These are phyloP conservation scores for Lepidium africanum DNA, from an alignment of 345 rosid species.

Conservation along the genomic window DNA sequence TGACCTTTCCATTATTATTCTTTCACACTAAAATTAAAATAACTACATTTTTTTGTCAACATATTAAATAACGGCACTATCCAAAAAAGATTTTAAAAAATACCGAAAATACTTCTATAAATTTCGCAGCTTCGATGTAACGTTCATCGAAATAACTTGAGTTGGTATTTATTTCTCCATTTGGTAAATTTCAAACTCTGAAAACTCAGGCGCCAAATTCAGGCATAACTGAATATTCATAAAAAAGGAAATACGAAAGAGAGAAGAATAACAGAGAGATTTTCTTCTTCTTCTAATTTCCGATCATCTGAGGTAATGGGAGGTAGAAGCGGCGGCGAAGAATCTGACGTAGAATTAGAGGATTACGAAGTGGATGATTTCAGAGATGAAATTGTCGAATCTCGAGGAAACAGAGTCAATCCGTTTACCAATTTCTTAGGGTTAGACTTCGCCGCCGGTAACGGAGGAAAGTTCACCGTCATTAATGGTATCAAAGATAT, in stretches of 20 bases:
- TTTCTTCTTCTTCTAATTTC: neutral
- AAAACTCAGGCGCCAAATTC: conserved; percentile 22
- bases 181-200: neutral
- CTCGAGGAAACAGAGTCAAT: conserved; percentile 13
- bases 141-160: conserved; percentile 9
- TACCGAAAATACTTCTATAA: neutral
- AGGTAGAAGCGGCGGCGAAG: conserved; percentile 10
- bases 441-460: conserved; percentile 9
- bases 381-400: conserved; percentile 5
- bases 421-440: conserved; percentile 18
- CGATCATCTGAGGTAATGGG: conserved; percentile 10
- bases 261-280: neutral
- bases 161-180: neutral
- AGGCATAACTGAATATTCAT: conserved; percentile 12
- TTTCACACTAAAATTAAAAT: neutral
- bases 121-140: neutral
- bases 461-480: conserved; percentile 27
- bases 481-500: conserved; percentile 49
- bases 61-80: conserved; percentile 4
- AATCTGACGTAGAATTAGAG: conserved; percentile 13
- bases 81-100: neutral
- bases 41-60: too few species aligned
- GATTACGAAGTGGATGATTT: conserved; percentile 28
- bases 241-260: neutral
- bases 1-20: neutral